Evolutionary conservation across 2,329 filamentous ascomycete species (phyloP).

Genomic region (Ceratocystis albifundus): DNA sequence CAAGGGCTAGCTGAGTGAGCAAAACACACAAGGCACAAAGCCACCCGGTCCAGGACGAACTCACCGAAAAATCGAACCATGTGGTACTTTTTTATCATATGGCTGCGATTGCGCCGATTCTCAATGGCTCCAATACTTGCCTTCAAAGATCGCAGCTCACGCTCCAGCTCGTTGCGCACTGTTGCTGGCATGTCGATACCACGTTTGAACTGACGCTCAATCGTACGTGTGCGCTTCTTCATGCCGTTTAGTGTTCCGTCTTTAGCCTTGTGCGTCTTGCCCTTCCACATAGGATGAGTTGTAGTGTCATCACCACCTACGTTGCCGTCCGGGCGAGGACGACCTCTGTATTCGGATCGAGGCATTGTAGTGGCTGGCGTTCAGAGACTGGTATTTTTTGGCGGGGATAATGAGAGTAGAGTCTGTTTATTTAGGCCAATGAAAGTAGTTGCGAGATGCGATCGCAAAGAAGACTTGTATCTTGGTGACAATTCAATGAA

Average conservation of each 20-base stretch:
- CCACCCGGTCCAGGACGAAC: constrained; percentile 25
- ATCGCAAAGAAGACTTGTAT: neutral
- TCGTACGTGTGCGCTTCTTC: constrained; percentile 60
- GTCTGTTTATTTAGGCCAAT: no score
- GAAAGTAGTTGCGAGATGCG: neutral
- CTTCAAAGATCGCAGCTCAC: constrained; percentile 56
- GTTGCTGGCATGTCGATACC: constrained; percentile 54
- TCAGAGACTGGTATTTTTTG: neutral
- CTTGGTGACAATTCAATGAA: neutral
- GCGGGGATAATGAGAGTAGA: no score
- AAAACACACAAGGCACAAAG: neutral
- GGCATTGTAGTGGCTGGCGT: neutral
- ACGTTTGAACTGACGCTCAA: constrained; percentile 53
- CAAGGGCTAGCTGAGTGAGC: neutral
- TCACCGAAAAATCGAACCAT: constrained; percentile 76
- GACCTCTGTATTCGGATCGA: constrained; percentile 3
- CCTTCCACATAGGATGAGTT: constrained; percentile 29
- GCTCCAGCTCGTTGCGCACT: constrained; percentile 56
- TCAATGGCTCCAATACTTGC: constrained; percentile 50
- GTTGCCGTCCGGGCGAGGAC: neutral
- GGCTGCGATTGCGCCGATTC: constrained; percentile 49
- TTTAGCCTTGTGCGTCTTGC: constrained; percentile 35
- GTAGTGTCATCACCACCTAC: neutral
- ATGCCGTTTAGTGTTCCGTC: constrained; percentile 46
- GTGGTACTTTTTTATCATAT: constrained; percentile 69